Percentiles rank a stretch among this genome's conserved stretches.
Conservation (phyloP, 768 basidiomycete genomes). For the Sarcomyxa edulis region DNA sequence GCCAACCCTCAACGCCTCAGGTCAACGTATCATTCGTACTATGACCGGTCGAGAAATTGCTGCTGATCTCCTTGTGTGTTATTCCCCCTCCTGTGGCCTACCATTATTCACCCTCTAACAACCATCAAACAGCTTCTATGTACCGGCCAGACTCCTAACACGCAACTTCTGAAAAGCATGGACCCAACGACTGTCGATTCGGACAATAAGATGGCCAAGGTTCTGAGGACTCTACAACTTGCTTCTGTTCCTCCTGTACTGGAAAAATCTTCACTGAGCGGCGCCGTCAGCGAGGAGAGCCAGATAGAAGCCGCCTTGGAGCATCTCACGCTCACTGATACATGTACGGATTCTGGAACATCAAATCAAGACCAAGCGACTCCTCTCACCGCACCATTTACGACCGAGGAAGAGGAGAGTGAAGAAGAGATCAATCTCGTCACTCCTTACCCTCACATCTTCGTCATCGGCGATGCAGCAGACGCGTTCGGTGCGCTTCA, state of each 20-base stretch:
- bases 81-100: not conserved
- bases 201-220: conserved; percentile 33
- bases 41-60: conserved; percentile 42
- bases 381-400: not conserved
- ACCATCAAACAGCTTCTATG: conserved; percentile 40
- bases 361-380: too few relatives aligned
- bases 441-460: conserved; percentile 47
- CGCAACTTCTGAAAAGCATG: conserved; percentile 35
- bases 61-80: conserved; percentile 45
- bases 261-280: too few relatives aligned
- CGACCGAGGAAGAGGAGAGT: conserved; percentile 7
- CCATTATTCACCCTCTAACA: not conserved
- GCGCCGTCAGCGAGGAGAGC: not conserved
- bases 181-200: conserved; percentile 35
- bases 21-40: conserved; percentile 37
- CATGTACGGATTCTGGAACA: too few relatives aligned
- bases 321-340: conserved; percentile 15
- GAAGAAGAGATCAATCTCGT: conserved; percentile 5
- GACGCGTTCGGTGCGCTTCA: conserved; percentile 61
- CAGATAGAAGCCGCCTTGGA: conserved; percentile 15
- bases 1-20: conserved; percentile 17
- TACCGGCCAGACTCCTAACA: conserved; percentile 59
- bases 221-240: conserved; percentile 50
- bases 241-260: too few relatives aligned
- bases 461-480: conserved; percentile 58